Evolutionary conservation across 2,329 filamentous ascomycete species (phyloP).

Genomic region (Parascedosporium putredinis): DNA sequence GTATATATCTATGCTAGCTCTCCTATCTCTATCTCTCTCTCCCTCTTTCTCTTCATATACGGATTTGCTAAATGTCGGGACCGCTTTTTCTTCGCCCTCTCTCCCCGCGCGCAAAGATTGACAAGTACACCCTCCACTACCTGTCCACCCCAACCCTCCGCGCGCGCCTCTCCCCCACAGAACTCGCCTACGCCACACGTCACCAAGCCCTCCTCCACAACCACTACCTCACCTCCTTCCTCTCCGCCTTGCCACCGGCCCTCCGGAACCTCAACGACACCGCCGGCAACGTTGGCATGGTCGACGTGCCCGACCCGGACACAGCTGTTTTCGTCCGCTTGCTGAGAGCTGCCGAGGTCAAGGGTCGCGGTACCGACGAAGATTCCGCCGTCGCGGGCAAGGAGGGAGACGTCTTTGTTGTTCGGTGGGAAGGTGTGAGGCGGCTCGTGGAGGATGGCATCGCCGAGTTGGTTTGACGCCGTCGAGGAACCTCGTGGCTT

Average conservation of each 20-base stretch:
- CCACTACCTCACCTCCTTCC: constrained; percentile 79
- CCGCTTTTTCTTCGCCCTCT: no score
- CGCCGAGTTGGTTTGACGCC: constrained; percentile 51
- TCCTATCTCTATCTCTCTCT: no score
- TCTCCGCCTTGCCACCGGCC: constrained; percentile 66
- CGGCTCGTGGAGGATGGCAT: constrained; percentile 40
- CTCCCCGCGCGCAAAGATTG: constrained; percentile 44
- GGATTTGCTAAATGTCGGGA: no score
- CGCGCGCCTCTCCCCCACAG: constrained; percentile 60
- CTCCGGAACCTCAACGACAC: constrained; percentile 85
- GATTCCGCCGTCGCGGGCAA: constrained; percentile 49
- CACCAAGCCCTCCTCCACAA: constrained; percentile 77
- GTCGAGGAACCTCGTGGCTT: no score
- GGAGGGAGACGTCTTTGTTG: constrained; percentile 56
- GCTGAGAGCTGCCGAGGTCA: constrained; percentile 48
- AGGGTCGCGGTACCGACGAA: constrained; percentile 51
- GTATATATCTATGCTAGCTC: no score
- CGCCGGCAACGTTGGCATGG: constrained; percentile 82
- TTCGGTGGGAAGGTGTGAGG: constrained; percentile 67
- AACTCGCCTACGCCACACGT: constrained; percentile 71
- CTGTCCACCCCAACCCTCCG: constrained; percentile 45
- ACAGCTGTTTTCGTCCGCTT: constrained; percentile 76
- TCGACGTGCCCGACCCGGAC: constrained; percentile 75
- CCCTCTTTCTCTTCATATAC: no score
- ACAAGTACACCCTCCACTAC: constrained; percentile 66